Base-by-base conservation (phyloP, 2,329 filamentous ascomycete species). In the Fusarium sp. region DNA sequence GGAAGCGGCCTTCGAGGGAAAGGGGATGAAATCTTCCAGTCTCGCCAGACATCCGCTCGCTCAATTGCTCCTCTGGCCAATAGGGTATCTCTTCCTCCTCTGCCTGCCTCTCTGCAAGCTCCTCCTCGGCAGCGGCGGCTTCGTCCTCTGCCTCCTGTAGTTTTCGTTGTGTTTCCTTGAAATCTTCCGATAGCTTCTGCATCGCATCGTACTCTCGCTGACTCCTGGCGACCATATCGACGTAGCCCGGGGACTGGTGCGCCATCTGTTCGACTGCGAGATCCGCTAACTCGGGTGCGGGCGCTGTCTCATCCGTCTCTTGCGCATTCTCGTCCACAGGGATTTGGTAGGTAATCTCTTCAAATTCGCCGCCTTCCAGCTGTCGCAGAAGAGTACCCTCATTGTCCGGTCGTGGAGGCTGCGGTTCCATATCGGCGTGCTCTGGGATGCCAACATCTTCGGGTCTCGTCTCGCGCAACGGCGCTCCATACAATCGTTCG, bases 401-500 rank as follows among this genome's bases (percentile, higher is more conserved):
- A 79, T 81, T 52, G 10, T 68, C 66, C 8, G 71, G 59, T 15
- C 67, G 71, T 20, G 69, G 33, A 8, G 58, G 8, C 18, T 66
- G 64, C 3, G 69, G 43, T 4, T 72, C 75, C 78, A 81, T 80
- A 42, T 81, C 79, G 26, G 76, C 80, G 72, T 76, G 78, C 50
- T 60, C 81, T 64, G 82, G 80, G 63, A 82, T 85, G 26, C 80
- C 88, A 6, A 89, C 84, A 77, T 91, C 88, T 59, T 90, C 89
- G 2, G 87, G 84, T 9, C 75, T 78, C 3, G 88, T 91, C 53
- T 87, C 85, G 42, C 90, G 85, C 65, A 92, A 77, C 3, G 94
- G 93, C 34, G 90, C 84, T 2, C 95, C 95, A 77, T 96, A 98
- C 17, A 97, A 81, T 68, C 94, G 86, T 75, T 92, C 89, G 78